Base-by-base conservation (phyloP, 2,329 filamentous ascomycete genomes). In the Sporothrix phasma region DNA sequence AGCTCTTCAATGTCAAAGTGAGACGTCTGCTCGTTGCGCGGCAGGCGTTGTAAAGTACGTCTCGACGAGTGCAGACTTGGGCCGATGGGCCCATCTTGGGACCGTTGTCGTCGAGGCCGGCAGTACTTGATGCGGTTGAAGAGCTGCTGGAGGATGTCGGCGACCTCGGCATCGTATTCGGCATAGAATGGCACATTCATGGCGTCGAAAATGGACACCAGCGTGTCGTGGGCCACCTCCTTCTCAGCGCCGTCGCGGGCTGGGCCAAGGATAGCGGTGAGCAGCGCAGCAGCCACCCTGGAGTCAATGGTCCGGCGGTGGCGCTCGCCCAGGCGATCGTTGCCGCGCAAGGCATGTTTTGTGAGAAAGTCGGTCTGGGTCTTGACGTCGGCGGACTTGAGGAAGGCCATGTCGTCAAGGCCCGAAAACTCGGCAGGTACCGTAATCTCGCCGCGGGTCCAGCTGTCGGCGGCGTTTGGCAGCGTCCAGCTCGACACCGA, bases 81-180 rank as follows among this genome's bases (percentile, higher is more conserved):
- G 64, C 85, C 88, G 72, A 99, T 89, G 19, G 87, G 0, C 94
- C 94, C 62, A 90, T 78, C 73, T 90, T 93, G 3, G 94, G 94
- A 0, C 94, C 94, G 72, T 97, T 84, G 0, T 91, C 88, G 68
- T 97, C 94, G n/a, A 99, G 77, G 45, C n/a, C 94, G 88, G 67
- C 93, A 84, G 77, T 99, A 99, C 75, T 96, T 97, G 78, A 92
- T 90, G 66, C 95, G 88, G 73, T 97, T 96, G 79, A 88, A 96
- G 29, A 97, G 78, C 75, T 99, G 93, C 67, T 97, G 87, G 64
- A 96, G 81, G 68, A 96, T 94, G 68, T 89, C 89, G 29, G 84
- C 84, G 11, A 89, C 80, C 73, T 99, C 94, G 22, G 78, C 79
- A 72, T 99, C 92, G 73, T 96, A 99, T 75, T 99, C 94, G 68